A percentile compares a stretch with the other conserved stretches of the same genome.
These are phyloP conservation scores for Leptosphaerulina australis DNA, from an alignment of 2,329 filamentous ascomycete species.

Conservation along the genomic window DNA sequence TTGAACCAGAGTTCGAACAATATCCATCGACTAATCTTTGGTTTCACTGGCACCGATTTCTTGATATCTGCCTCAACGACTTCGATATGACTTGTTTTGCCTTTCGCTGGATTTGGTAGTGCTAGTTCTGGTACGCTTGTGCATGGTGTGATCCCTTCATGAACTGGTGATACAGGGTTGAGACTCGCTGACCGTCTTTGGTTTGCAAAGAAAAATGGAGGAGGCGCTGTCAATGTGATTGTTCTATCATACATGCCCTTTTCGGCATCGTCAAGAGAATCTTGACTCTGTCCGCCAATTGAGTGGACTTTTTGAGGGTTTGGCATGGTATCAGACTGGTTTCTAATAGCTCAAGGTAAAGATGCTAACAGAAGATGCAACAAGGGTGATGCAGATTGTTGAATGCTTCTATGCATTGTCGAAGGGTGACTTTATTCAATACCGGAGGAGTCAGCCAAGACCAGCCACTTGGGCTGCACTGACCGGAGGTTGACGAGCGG, in stretches of 20 bases:
- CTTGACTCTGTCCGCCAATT: slow-evolving; percentile 23
- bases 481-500: slow-evolving; percentile 20
- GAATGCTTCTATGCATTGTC: slow-evolving; percentile 26
- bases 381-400: slow-evolving; percentile 32
- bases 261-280: slow-evolving; percentile 42
- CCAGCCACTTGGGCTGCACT: slow-evolving; percentile 30
- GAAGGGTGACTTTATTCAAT: slow-evolving; percentile 37
- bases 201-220: slow-evolving; percentile 37
- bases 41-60: slow-evolving; percentile 27
- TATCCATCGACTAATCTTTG: slow-evolving; percentile 39
- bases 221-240: slow-evolving; percentile 30
- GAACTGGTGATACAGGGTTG: slow-evolving; percentile 35
- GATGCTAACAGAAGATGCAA: slow-evolving; percentile 25
- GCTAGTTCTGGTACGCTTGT: slow-evolving; percentile 42
- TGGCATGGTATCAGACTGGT: slow-evolving; percentile 29
- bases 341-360: slow-evolving; percentile 22
- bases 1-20: slow-evolving; percentile 45
- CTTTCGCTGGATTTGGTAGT: slow-evolving; percentile 28
- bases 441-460: slow-evolving; percentile 23
- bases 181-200: slow-evolving; percentile 18
- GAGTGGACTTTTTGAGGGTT: slow-evolving; percentile 25
- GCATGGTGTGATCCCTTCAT: slow-evolving; percentile 43
- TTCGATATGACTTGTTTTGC: slow-evolving; percentile 26
- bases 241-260: slow-evolving; percentile 41
- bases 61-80: slow-evolving; percentile 24